Evolutionary conservation across 192 early-diverging fungal species (phyloP).

Genomic region (Rhizophagus prolifer): DNA sequence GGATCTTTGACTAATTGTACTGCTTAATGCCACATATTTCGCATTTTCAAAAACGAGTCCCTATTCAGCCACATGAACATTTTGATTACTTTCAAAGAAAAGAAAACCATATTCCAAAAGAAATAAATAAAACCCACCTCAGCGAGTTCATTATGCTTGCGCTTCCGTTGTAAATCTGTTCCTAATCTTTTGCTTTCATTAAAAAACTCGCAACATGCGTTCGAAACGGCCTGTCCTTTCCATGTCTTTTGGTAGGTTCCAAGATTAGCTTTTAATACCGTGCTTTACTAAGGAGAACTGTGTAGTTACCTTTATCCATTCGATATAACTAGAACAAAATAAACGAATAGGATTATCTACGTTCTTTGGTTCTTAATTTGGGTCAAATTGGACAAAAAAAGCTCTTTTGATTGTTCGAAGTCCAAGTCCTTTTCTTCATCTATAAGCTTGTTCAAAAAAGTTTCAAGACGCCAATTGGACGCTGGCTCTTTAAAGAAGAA

Average conservation of each 20-base stretch:
- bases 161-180: not conserved
- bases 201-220: constrained; percentile 7
- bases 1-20: not conserved
- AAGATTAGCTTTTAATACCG: not conserved
- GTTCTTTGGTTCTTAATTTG: constrained; percentile 1
- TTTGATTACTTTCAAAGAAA: constrained; percentile 16
- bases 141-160: constrained; percentile 10
- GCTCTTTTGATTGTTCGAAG: constrained; percentile 5
- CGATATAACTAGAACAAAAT: not conserved
- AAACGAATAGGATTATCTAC: not conserved
- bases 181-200: not conserved
- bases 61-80: constrained; percentile 5
- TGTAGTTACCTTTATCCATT: constrained; percentile 3
- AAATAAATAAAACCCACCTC: constrained; percentile 5
- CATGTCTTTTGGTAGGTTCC: not conserved
- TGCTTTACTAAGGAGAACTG: not conserved
- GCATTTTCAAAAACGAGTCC: not conserved
- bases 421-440: not conserved
- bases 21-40: constrained; percentile 8
- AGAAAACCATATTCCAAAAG: not conserved
- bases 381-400: constrained; percentile 2
- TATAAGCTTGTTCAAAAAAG: constrained; percentile 17
- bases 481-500: constrained; percentile 19
- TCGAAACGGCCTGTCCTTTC: not conserved
- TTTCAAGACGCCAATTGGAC: not conserved